These are phyloP conservation scores for Lactifluus volemus DNA, from an alignment of 768 basidiomycete species.

Conservation along the genomic window DNA sequence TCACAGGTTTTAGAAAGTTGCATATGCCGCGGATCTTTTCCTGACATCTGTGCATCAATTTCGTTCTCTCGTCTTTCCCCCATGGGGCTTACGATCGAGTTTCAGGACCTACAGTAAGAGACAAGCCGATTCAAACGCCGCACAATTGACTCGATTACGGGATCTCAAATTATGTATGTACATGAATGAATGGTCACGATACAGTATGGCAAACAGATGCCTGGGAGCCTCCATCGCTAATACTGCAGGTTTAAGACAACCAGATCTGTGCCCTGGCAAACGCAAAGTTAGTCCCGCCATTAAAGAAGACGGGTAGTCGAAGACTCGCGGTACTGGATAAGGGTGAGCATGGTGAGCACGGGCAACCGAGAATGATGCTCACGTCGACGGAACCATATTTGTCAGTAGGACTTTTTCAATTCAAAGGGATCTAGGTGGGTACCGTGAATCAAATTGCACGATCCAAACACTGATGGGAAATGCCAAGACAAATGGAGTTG, in stretches of 20 bases:
- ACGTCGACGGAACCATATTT: not conserved
- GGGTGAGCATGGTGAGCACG: not conserved
- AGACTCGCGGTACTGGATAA: not conserved
- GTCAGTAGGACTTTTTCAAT: not conserved
- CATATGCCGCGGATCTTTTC: too few species aligned
- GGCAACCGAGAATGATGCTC: not conserved
- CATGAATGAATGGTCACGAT: too few species aligned
- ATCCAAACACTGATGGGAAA: not conserved
- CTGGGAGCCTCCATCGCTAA: not conserved
- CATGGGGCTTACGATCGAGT: too few species aligned
- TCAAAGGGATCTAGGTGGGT: not conserved
- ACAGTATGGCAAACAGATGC: not conserved
- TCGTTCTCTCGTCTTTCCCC: too few species aligned
- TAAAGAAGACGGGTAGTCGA: conserved; percentile 26
- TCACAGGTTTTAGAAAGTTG: too few species aligned
- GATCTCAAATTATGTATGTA: too few species aligned
- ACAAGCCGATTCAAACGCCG: too few species aligned
- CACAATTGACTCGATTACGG: too few species aligned
- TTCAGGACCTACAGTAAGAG: too few species aligned
- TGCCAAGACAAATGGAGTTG: conserved; percentile 20
- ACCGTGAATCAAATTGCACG: not conserved
- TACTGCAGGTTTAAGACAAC: not conserved
- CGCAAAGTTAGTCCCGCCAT: not conserved
- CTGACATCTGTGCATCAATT: too few species aligned
- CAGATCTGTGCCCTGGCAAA: not conserved